Conservation (phyloP, 2,329 filamentous ascomycete genomes). For the Neonectria punicea region DNA sequence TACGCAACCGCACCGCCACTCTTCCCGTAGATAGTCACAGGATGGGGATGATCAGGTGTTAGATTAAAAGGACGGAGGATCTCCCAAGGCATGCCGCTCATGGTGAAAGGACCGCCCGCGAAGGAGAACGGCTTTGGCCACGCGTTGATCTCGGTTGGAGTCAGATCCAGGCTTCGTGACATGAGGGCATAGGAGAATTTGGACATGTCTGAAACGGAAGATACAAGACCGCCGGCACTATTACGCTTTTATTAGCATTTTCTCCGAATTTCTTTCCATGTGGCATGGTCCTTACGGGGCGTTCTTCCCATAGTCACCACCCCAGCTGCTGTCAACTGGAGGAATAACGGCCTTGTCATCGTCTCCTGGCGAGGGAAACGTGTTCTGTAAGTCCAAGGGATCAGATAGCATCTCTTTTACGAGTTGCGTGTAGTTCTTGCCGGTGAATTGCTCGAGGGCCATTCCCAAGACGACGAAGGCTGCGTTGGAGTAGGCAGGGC, state of each 20-base stretch:
- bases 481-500: conserved; percentile 54
- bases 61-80: conserved; percentile 45
- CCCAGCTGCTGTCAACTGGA: conserved; percentile 47
- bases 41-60: conserved; percentile 42
- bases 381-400: conserved; percentile 32
- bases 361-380: conserved; percentile 45
- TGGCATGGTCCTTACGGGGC: conserved; percentile 42
- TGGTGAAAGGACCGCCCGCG: conserved; percentile 42
- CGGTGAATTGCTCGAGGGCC: conserved; percentile 46
- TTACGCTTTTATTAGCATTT: too few relatives aligned
- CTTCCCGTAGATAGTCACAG: conserved; percentile 49
- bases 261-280: too few relatives aligned
- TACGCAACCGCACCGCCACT: conserved; percentile 49
- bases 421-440: conserved; percentile 44
- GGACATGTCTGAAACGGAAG: conserved; percentile 47
- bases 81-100: conserved; percentile 53
- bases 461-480: conserved; percentile 51
- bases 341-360: conserved; percentile 47
- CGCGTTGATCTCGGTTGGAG: conserved; percentile 36
- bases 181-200: conserved; percentile 45
- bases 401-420: conserved; percentile 33
- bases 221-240: conserved; percentile 50
- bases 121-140: conserved; percentile 51
- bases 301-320: conserved; percentile 47
- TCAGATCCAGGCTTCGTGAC: conserved; percentile 39